Conservation (phyloP, 208 protist genomes). For the Herpetomonas tarakana region DNA sequence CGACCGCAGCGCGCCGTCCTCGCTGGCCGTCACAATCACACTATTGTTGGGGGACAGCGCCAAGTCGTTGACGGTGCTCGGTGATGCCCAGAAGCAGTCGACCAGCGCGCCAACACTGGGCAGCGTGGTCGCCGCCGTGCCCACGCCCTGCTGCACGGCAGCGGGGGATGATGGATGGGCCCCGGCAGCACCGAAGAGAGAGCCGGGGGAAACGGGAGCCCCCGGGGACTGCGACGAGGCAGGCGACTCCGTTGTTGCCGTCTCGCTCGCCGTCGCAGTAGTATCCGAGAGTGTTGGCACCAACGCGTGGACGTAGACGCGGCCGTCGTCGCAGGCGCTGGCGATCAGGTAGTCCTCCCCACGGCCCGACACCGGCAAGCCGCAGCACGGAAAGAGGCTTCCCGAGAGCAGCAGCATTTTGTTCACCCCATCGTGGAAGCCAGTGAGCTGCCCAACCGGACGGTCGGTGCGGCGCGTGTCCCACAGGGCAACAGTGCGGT, state of each 20-base stretch:
- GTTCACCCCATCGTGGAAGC: slow-evolving; percentile 78
- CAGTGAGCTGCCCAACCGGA: slow-evolving; percentile 37
- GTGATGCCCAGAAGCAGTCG: slow-evolving; percentile 68
- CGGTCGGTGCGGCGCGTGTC: slow-evolving; percentile 47
- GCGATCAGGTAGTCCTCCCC: slow-evolving; percentile 26
- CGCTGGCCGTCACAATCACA: slow-evolving; percentile 58
- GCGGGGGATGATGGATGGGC: not conserved
- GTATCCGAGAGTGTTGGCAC: slow-evolving; percentile 1
- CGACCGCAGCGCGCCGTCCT: slow-evolving; percentile 75
- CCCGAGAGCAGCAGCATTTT: slow-evolving; percentile 63
- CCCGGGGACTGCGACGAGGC: not conserved
- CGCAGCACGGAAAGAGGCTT: not conserved
- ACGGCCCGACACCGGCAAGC: not conserved
- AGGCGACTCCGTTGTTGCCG: not conserved
- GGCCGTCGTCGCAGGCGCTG: slow-evolving; percentile 82
- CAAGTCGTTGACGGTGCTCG: slow-evolving; percentile 80
- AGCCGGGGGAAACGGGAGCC: not conserved
- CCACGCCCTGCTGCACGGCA: not conserved
- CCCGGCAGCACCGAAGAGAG: not conserved
- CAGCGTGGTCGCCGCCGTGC: not conserved
- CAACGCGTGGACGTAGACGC: slow-evolving; percentile 72
- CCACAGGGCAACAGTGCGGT: slow-evolving; percentile 70
- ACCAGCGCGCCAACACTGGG: slow-evolving; percentile 38
- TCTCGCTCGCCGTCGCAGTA: not conserved
- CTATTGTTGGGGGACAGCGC: slow-evolving; percentile 31